Evolutionary conservation across 345 rosid genomes (phyloP).

Genomic region (Raphanus sativus): DNA sequence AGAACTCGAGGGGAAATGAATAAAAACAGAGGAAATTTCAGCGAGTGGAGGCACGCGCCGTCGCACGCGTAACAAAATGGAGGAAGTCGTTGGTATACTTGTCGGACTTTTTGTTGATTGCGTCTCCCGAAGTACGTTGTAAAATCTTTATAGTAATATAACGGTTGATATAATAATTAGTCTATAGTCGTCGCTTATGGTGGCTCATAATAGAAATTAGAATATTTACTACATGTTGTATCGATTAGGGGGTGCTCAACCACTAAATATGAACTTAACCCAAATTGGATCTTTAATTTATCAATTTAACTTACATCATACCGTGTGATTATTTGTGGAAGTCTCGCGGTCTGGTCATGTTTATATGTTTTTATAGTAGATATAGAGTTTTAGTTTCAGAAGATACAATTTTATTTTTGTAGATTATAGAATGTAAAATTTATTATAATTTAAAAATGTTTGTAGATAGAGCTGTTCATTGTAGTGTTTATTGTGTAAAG

Average conservation of each 20-base stretch:
- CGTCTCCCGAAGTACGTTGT: slow-evolving; percentile 7
- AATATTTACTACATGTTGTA: not conserved
- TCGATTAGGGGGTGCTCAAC: not conserved
- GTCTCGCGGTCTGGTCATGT: not conserved
- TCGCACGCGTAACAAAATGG: slow-evolving; percentile 24
- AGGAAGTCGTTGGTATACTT: slow-evolving; percentile 28
- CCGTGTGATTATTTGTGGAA: not conserved
- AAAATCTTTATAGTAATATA: not conserved
- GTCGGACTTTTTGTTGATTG: slow-evolving; percentile 19
- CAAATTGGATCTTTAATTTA: not conserved
- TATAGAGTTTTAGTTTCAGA: not conserved
- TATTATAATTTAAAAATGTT: too few species aligned
- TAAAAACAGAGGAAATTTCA: not conserved
- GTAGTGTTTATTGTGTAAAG: not conserved
- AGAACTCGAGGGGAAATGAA: not conserved
- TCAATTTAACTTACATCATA: not conserved
- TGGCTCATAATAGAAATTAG: slow-evolving; percentile 3
- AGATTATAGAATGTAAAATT: not conserved
- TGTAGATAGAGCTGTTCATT: not conserved
- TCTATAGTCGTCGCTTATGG: not conserved
- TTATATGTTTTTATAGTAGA: not conserved
- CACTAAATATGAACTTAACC: not conserved
- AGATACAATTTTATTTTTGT: not conserved
- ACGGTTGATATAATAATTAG: slow-evolving; percentile 6
- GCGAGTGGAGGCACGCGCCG: slow-evolving; percentile 26